Base-by-base conservation (phyloP, 2,329 filamentous ascomycete genomes). In the Fusarium aywerte region DNA sequence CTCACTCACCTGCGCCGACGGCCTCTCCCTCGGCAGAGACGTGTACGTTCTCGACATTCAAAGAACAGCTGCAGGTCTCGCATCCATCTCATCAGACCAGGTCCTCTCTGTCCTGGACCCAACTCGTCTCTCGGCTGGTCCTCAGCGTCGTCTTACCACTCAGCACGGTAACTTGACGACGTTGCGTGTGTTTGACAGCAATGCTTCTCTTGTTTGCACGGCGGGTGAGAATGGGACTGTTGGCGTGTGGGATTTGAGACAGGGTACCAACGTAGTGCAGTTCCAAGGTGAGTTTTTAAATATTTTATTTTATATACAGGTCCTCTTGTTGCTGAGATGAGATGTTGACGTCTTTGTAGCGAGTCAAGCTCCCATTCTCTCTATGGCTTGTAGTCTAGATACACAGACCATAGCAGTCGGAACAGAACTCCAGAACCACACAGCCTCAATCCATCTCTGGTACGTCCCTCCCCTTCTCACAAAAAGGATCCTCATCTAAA, bases 191-290 rank as follows among this genome's bases (percentile, higher is more conserved):
- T 84, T 87, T 44, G 85, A 87, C 60, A 79, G 78, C 7, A 77
- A 76, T 20, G 82, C 82, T 27, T 83, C 83, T 6, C 74, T 89
- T 20, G 81, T 93, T 7, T 87, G 86, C 60, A 93, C 91, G 0
- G 87, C 90, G 1, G 92, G 92, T 44, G 86, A 90, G 75, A 89
- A 93, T 74, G 91, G 92, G 9, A 80, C 82, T 10, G 84, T 93
- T 12, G 84, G 81, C 0, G 78, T 91, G 45, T 90, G 89, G 88
- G 90, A 93, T 78, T 73, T 89, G 67, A 83, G 89, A 61, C 80
- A 78, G 31, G 78, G 82, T 11, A 71, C 80, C 5, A 76, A 78
- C 55, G 82, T 82, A 7, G 78, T 81, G 10, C 79, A 80, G 62
- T 82, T 83, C 75, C 76, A 76, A 71, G 82, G 79, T 86, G 77